Base-by-base conservation (phyloP, 768 basidiomycete species). In the Pulveroboletus ravenelii region DNA sequence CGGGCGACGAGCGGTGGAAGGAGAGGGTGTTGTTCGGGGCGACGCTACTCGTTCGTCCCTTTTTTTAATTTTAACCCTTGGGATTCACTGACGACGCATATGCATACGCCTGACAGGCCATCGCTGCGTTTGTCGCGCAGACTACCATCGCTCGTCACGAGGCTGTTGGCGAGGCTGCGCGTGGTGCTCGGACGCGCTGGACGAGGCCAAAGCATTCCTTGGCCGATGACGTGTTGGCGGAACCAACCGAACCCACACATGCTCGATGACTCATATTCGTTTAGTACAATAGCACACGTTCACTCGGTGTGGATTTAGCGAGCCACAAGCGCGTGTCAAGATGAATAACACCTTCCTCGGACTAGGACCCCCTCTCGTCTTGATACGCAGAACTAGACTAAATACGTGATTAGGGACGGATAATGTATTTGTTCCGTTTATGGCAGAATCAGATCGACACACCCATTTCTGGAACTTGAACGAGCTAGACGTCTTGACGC, bases 1-100 rank as follows among this genome's bases (percentile, higher is more conserved):
- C 47, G 31, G 55, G 66, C 15, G 82, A 87, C 55, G 86, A 88
- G 41, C 72, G 77, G 29, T 84, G 81, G 81, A 86, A 84, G 62
- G 86, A 87, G 59, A 67, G 75, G 35, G 52, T 82, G 13, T 78
- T 89, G 44, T 41, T 86, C 7, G 74, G 74, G n/a, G 77, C 77
- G 8, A 72, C 82, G 3, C 45, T 81, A 20, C 57, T 78, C 31
- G 86, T 86, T 57, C 52, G 58, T 57, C 29, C 32, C 45, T 12
- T 5, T 6, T 12, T 13, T 32, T 32, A 3, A 31, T 13, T n/a
- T 48, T 9, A 35, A 4, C 12, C 13, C 15, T 41, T 14, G 37
- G 23, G 15, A 29, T 8, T 27, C 32, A 10, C 23, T n/a, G n/a
- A 50, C 25, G n/a, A 38, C 30, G 41, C 23, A 5, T 23, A 5